Conservation (phyloP, 1,284 basidiomycete genomes). For the Moesziomyces sp. region DNA sequence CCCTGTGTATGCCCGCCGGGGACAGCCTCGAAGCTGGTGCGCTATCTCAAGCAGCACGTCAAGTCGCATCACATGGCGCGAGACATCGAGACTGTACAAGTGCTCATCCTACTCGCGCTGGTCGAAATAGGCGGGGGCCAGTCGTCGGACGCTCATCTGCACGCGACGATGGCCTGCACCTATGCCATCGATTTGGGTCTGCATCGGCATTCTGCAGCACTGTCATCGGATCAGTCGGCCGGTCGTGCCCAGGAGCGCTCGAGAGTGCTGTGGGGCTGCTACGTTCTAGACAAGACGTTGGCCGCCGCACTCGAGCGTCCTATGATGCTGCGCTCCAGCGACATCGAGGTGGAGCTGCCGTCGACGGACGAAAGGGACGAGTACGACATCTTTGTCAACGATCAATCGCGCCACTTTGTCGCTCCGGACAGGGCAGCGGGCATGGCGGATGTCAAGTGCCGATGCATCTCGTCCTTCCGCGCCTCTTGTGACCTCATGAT, state of each 20-base stretch:
- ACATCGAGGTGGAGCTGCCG: conserved; percentile 12
- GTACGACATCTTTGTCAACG: conserved; percentile 17
- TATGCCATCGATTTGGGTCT: conserved; percentile 9
- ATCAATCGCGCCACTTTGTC: conserved; percentile 4
- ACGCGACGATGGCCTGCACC: conserved; percentile 6
- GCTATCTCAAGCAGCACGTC: conserved; percentile 5
- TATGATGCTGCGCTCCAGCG: conserved; percentile 9
- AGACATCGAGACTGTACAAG: conserved; percentile 7
- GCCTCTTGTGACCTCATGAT: conserved; percentile 18
- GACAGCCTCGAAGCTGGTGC: conserved; percentile 7
- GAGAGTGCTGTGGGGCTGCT: conserved; percentile 25
- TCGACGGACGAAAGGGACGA: conserved; percentile 22
- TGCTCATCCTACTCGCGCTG: conserved; percentile 6
- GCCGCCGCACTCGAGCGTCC: conserved; percentile 22
- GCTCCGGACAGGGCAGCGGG: not conserved
- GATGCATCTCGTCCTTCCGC: conserved; percentile 15
- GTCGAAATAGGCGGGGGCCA: conserved; percentile 10
- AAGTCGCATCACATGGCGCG: not conserved
- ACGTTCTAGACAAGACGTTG: conserved; percentile 27
- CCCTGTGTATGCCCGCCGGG: conserved; percentile 8
- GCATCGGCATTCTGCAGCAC: conserved; percentile 1
- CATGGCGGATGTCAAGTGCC: conserved; percentile 14
- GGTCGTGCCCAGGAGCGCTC: conserved; percentile 8
- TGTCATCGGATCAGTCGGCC: not conserved
- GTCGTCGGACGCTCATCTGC: conserved; percentile 3